Conservation (phyloP, 176 grass and related monocot genomes). For the Oryza glaberrima region DNA sequence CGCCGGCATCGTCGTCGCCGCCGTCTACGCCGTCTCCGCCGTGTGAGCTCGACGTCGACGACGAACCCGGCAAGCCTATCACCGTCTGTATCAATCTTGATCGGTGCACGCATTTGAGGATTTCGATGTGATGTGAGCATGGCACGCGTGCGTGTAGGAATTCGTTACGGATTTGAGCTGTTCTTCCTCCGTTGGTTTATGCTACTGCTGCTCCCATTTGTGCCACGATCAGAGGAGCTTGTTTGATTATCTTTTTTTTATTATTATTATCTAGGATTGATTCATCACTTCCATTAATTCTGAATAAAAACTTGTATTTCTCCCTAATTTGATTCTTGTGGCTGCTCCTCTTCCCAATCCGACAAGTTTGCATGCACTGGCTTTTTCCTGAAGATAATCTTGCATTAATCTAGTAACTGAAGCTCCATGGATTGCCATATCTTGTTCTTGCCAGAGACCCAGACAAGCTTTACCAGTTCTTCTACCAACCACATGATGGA, state of each 20-base stretch:
- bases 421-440: neutral
- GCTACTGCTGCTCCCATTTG: constrained; percentile 9
- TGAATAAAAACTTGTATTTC: neutral
- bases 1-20: constrained; percentile 10
- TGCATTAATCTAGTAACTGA: neutral
- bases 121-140: neutral
- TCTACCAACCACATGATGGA: neutral
- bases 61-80: too few species aligned
- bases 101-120: neutral
- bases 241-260: neutral
- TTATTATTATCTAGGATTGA: constrained; percentile 1
- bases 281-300: constrained; percentile 8
- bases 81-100: neutral
- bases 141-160: neutral
- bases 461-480: neutral
- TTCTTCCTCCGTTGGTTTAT: neutral
- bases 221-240: neutral
- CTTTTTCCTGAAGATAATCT: neutral
- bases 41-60: neutral
- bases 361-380: neutral
- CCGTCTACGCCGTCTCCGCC: constrained; percentile 22
- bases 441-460: neutral
- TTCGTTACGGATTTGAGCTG: neutral
- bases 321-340: neutral
- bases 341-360: neutral